Evolutionary conservation across 2,329 filamentous ascomycete genomes (phyloP), one percentile per base, ranked within the genome.

Genomic region (Cadophora sp.): DNA sequence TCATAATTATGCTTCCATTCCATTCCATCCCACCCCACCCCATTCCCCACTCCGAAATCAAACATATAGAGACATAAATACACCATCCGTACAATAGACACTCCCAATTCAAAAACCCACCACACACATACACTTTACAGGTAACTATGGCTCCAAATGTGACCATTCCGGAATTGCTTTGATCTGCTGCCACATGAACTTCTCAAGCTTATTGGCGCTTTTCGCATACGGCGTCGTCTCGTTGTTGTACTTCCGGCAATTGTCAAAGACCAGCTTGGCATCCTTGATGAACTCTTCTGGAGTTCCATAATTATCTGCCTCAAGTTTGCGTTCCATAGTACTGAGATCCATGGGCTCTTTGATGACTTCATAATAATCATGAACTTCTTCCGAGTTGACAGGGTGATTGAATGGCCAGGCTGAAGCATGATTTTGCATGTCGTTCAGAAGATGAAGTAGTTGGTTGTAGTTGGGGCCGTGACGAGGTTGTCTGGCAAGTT

Each of bases 331-430:
- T 80, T 98, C 96, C 95, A 99, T 98, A 22, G 94, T 97, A 58
- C 88, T 90, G 58, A 97, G 84, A 77, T 97, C 96, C 96, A 99
- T 99, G 43, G 96, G 96, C 78, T 97, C 92, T 77, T 94, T 94
- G 83, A 99, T 99, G 68, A 98, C 94, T 67, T 97, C 93, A 82
- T 98, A 98, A 81, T 99, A 99, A 79, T 99, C 96, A n/a, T 93
- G 89, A 0, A 99, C 96, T 72, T 98, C 96, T 75, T 99, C 96
- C 72, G 91, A 90, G 78, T 96, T 97, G 72, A 99, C 96, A 0
- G 96, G 95, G 30, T 93, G 88, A 39, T 96, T 86, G 83, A 99
- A 99, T 0, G 96, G 96, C 96, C 96, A 99, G 0, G 94, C 92
- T 8, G 92, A 91, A 73, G 89, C 89, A 80, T 97, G 94, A 78